A percentile compares a stretch with the other conserved stretches of the same genome.
Conservation (phyloP, 805 yeast genomes). For the Kodamaea nitidulidarum region DNA sequence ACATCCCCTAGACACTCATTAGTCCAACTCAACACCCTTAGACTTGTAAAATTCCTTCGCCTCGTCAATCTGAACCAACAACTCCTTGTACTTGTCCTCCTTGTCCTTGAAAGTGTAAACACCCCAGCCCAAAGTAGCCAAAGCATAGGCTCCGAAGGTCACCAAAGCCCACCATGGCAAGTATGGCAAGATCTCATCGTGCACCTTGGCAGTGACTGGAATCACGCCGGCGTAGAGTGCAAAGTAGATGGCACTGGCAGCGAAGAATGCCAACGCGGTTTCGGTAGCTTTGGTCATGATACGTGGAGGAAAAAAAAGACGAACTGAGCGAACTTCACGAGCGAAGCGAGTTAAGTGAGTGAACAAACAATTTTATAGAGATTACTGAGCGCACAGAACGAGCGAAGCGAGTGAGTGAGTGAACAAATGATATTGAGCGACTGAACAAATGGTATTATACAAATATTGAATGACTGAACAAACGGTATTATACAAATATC, state of each 20-base stretch:
- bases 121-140: constrained; percentile 66
- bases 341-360: background rate
- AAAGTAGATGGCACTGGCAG: constrained; percentile 50
- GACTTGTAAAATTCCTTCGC: constrained; percentile 56
- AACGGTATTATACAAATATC: too few relatives aligned
- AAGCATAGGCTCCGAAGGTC: constrained; percentile 63
- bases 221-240: constrained; percentile 49
- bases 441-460: too few relatives aligned
- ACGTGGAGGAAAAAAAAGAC: constrained; percentile 1
- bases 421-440: too few relatives aligned
- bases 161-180: constrained; percentile 71
- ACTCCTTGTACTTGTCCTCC: constrained; percentile 60
- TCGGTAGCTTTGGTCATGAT: constrained; percentile 68
- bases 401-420: too few relatives aligned
- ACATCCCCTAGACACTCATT: constrained; percentile 8
- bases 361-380: too few relatives aligned
- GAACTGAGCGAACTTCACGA: background rate
- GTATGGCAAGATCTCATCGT: constrained; percentile 55
- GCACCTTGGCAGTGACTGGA: constrained; percentile 49
- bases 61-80: constrained; percentile 53
- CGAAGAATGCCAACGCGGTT: constrained; percentile 44
- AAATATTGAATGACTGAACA: too few relatives aligned
- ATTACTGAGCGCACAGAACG: too few relatives aligned
- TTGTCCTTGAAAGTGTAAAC: constrained; percentile 67
- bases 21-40: constrained; percentile 53